Percentiles rank a stretch among this genome's conserved stretches.
phyloP scores from a whole-genome alignment of 2,329 filamentous ascomycete genomes.

The Trichoderma polysporum region DNA sequence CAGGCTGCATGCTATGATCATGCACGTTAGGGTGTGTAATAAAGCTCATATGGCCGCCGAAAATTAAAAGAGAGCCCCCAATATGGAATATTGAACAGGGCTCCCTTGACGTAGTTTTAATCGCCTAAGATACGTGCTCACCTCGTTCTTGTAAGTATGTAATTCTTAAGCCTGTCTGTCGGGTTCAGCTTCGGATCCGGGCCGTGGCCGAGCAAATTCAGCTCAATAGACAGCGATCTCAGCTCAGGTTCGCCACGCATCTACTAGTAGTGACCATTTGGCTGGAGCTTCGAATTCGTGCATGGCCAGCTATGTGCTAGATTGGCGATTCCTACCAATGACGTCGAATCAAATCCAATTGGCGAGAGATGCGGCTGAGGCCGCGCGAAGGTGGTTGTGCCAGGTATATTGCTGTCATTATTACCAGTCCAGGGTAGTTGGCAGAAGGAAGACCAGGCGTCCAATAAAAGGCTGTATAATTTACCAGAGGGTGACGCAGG shows the following conservation, averaged over 20 bases:
- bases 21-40: background rate
- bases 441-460: background rate
- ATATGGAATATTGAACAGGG: background rate
- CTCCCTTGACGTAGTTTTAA: background rate
- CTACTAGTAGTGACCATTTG: background rate
- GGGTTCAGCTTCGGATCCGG: background rate
- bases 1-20: background rate
- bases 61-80: background rate
- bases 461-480: constrained; percentile 6
- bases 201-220: background rate
- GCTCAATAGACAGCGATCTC: background rate
- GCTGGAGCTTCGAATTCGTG: background rate
- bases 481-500: constrained; percentile 5
- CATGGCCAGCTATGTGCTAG: background rate
- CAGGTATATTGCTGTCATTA: constrained; percentile 5
- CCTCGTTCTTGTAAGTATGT: background rate
- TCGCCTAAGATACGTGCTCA: background rate
- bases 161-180: background rate
- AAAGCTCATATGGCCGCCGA: background rate
- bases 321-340: background rate
- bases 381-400: constrained; percentile 2
- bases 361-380: background rate
- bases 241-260: background rate
- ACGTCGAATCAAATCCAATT: background rate
- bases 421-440: background rate